Evolutionary conservation across 768 basidiomycete species (phyloP).

Genomic region (Lyophyllum shimeji): DNA sequence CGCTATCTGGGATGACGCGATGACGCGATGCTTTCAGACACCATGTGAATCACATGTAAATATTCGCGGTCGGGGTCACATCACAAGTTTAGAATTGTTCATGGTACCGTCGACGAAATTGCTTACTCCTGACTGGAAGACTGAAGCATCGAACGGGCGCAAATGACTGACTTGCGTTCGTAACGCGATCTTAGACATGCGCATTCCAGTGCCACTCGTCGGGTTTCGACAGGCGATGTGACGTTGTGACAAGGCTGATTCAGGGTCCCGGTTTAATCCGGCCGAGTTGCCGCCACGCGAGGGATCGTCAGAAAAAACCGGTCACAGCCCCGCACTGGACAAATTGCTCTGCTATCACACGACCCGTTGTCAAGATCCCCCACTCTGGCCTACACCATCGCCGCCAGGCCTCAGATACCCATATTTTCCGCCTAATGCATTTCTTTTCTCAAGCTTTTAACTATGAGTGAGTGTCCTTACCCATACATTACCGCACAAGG

Average conservation of each 20-base stretch:
- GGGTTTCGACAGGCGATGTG: too few species aligned
- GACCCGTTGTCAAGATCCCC: conserved; percentile 9
- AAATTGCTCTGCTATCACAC: not conserved
- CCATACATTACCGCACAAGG: conserved; percentile 6
- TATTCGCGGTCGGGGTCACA: too few species aligned
- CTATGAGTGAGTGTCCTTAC: conserved; percentile 66
- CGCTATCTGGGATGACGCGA: too few species aligned
- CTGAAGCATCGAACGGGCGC: too few species aligned
- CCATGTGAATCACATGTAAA: not conserved
- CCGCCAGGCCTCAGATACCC: conserved; percentile 23
- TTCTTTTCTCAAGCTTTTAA: conserved; percentile 84
- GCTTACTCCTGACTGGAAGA: too few species aligned
- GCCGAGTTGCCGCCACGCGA: conserved; percentile 15
- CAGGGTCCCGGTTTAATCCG: conserved; percentile 17
- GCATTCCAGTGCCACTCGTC: too few species aligned
- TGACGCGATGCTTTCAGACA: too few species aligned
- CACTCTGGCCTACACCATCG: conserved; percentile 28
- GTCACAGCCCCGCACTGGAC: conserved; percentile 3
- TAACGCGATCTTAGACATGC: too few species aligned
- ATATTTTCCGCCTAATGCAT: conserved; percentile 56
- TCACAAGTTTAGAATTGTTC: too few species aligned
- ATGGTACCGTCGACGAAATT: too few species aligned
- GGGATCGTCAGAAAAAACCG: conserved; percentile 4
- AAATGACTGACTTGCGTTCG: too few species aligned
- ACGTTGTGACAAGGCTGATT: not conserved